phyloP scores from a whole-genome alignment of 148 eudicot genomes.

The Fagopyrum homotropicum region DNA sequence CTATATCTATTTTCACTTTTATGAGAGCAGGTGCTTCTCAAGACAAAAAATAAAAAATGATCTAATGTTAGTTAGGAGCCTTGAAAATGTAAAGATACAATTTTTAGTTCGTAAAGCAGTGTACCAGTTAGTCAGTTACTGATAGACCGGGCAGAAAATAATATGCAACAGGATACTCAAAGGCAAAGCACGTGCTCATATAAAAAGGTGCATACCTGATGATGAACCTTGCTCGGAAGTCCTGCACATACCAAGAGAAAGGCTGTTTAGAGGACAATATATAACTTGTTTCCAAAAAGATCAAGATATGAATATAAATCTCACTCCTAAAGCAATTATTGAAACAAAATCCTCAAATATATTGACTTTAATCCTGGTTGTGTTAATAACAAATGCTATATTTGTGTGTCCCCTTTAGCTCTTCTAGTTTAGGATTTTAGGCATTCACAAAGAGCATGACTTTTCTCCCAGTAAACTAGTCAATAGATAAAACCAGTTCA shows the following conservation, averaged over 20 bases:
- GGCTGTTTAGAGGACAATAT: background rate
- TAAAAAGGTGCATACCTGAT: constrained; percentile 48
- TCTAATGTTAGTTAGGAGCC: background rate
- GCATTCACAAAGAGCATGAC: no score
- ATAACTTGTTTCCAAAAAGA: background rate
- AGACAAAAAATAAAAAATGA: background rate
- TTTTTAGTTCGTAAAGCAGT: no score
- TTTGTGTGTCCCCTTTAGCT: no score
- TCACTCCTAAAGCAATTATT: background rate
- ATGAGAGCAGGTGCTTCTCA: background rate
- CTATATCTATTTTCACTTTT: background rate
- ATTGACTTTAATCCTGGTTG: background rate
- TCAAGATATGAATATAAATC: background rate
- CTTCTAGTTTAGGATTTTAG: no score
- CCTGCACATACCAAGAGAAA: constrained; percentile 48
- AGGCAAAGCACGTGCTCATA: constrained; percentile 1
- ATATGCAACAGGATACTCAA: constrained; percentile 6
- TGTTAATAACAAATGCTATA: background rate
- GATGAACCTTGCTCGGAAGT: constrained; percentile 77
- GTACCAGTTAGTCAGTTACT: background rate
- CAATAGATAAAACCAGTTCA: background rate
- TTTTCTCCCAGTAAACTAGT: no score
- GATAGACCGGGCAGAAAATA: background rate
- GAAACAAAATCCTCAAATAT: background rate
- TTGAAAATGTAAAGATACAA: no score